These are phyloP conservation scores for Polygonum aviculare DNA, from an alignment of 148 eudicot species.

Conservation along the genomic window DNA sequence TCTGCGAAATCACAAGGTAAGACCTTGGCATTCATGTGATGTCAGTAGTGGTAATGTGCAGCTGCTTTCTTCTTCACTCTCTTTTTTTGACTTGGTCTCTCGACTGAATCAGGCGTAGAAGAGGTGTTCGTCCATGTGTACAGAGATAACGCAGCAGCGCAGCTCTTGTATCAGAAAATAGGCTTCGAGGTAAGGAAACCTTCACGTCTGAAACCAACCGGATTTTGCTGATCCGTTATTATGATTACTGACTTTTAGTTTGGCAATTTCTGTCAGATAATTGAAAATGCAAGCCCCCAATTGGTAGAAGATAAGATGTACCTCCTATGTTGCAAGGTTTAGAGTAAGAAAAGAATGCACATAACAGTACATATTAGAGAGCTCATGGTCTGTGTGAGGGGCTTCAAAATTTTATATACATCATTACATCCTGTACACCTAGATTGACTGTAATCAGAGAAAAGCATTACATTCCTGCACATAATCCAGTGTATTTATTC, in stretches of 20 bases:
- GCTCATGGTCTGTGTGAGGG: neutral
- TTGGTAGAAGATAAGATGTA: conserved; percentile 32
- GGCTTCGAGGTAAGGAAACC: conserved; percentile 57
- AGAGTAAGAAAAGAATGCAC: neutral
- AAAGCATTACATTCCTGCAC: neutral
- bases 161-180: conserved; percentile 51
- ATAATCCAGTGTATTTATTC: neutral
- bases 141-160: conserved; percentile 51
- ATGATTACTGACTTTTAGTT: neutral
- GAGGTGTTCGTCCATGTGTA: conserved; percentile 64
- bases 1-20: conserved; percentile 56
- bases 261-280: conserved; percentile 27
- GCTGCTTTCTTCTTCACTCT: neutral
- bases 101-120: conserved; percentile 42
- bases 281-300: conserved; percentile 41
- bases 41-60: neutral
- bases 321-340: conserved; percentile 37
- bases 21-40: neutral
- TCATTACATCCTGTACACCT: neutral
- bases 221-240: neutral
- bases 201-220: neutral
- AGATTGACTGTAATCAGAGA: neutral
- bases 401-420: neutral
- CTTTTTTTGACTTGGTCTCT: neutral
- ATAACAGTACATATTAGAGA: neutral